Conservation (phyloP, 306 rosid species). For the Cyclanthera cordifolia region DNA sequence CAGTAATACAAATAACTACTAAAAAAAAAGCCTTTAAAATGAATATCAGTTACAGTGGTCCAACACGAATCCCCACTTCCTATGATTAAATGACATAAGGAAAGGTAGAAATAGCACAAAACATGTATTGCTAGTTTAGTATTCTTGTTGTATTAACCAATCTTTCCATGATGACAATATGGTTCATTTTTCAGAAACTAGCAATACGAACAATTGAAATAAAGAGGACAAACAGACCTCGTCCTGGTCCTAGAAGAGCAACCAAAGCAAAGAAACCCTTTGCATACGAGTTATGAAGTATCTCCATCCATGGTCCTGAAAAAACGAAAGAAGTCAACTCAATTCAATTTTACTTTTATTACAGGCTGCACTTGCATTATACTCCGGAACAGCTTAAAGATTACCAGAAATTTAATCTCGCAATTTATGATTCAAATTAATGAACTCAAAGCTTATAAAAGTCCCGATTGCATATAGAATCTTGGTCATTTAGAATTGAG, state of each 20-base stretch:
- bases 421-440: background rate
- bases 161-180: background rate
- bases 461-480: background rate
- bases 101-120: background rate
- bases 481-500: background rate
- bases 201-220: background rate
- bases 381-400: background rate
- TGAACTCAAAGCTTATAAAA: background rate
- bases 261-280: constrained; percentile 78
- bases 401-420: background rate
- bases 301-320: constrained; percentile 47
- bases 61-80: background rate
- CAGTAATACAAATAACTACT: background rate
- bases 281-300: constrained; percentile 74
- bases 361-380: background rate
- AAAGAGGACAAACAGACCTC: constrained; percentile 51
- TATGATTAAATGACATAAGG: background rate
- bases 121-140: too few relatives aligned
- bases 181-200: background rate
- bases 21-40: background rate
- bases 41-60: background rate
- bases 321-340: background rate
- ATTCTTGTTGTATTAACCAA: background rate
- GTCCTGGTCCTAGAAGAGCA: constrained; percentile 83
- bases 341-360: background rate